These are phyloP conservation scores for Rasamsonia emersonii DNA, from an alignment of 2,329 filamentous ascomycete genomes.

Conservation along the genomic window DNA sequence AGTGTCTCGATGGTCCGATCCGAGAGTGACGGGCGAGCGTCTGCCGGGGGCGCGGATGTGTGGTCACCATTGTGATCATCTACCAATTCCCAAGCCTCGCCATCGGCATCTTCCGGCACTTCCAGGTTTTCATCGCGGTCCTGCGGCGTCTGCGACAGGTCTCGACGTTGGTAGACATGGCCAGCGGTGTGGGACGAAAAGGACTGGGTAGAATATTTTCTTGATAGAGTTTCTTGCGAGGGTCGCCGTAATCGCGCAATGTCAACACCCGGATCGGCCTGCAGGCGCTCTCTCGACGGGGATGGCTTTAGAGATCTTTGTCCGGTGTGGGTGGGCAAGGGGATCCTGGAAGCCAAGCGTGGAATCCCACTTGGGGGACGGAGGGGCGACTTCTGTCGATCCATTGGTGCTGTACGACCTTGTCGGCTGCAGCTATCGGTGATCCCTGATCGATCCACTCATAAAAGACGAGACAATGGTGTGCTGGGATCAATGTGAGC, in stretches of 20 bases:
- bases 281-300: conserved; percentile 40
- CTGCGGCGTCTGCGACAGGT: conserved; percentile 13
- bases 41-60: conserved; percentile 17
- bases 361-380: conserved; percentile 36
- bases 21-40: conserved; percentile 43
- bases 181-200: too few species aligned
- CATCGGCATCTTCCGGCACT: conserved; percentile 7
- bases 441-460: too few species aligned
- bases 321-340: conserved; percentile 37
- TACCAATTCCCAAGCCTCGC: conserved; percentile 6
- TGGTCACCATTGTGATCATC: conserved; percentile 6
- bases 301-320: conserved; percentile 37
- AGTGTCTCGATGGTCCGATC: conserved; percentile 84
- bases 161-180: conserved; percentile 14
- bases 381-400: conserved; percentile 21
- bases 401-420: too few species aligned
- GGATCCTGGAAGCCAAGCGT: conserved; percentile 44
- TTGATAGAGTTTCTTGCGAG: conserved; percentile 27
- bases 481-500: too few species aligned
- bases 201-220: conserved; percentile 5
- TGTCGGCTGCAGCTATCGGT: too few species aligned
- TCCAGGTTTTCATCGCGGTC: conserved; percentile 13
- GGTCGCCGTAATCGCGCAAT: conserved; percentile 29
- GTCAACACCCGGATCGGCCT: conserved; percentile 31
- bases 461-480: too few species aligned